Conservation (phyloP, 2,329 filamentous ascomycete species). For the Emergomyces orientalis region DNA sequence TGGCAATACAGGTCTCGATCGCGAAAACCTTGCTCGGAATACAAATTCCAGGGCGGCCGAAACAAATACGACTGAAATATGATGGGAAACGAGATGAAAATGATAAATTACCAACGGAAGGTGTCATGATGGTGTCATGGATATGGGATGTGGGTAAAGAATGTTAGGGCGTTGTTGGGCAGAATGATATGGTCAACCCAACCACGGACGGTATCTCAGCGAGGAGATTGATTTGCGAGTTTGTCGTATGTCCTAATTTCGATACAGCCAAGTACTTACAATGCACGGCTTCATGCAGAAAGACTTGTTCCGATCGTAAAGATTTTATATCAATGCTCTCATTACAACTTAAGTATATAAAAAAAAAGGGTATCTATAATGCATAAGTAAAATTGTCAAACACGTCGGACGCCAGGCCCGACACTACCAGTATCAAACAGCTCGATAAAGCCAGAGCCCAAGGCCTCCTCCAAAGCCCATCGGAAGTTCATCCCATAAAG, state of each 20-base stretch:
- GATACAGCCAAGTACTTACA: background rate
- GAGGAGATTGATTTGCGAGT: background rate
- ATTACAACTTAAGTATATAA: background rate
- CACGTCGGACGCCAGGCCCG: slow-evolving; percentile 43
- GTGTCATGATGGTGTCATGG: background rate
- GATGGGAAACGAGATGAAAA: background rate
- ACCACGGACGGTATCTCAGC: background rate
- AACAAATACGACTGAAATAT: background rate
- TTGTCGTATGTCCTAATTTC: background rate
- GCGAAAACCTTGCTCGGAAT: background rate
- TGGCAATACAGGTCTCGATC: background rate
- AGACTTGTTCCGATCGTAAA: background rate
- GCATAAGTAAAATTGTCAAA: slow-evolving; percentile 19
- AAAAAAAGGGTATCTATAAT: background rate
- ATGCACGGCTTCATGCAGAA: background rate
- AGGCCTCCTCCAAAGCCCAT: slow-evolving; percentile 52
- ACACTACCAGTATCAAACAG: slow-evolving; percentile 56
- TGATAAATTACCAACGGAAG: background rate
- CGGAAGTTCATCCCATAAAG: slow-evolving; percentile 52
- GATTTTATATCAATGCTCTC: background rate
- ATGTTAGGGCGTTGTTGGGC: background rate
- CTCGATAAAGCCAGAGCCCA: slow-evolving; percentile 53
- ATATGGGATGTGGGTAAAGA: background rate
- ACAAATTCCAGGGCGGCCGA: background rate
- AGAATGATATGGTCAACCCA: background rate